These are phyloP conservation scores for Pleurostoma richardsiae DNA, from an alignment of 2,329 filamentous ascomycete species.

Conservation along the genomic window DNA sequence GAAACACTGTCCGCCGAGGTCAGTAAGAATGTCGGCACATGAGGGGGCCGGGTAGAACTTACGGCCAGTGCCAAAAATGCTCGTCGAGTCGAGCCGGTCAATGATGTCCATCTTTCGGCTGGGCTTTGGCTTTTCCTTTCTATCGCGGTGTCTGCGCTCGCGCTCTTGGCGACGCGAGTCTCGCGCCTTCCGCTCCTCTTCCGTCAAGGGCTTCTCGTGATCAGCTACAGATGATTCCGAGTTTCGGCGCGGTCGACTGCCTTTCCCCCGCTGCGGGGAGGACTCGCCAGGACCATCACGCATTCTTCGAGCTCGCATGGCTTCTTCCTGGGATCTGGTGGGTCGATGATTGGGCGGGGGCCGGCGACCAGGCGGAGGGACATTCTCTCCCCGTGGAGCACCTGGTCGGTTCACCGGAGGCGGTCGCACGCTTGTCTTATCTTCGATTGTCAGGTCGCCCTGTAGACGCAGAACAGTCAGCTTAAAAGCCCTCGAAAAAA, in stretches of 20 bases:
- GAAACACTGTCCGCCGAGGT: constrained; percentile 62
- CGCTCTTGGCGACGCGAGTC: constrained; percentile 47
- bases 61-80: constrained; percentile 91
- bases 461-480: constrained; percentile 22
- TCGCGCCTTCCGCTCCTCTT: constrained; percentile 50
- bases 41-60: constrained; percentile 32
- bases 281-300: constrained; percentile 26
- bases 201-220: constrained; percentile 51
- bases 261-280: constrained; percentile 22
- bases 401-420: constrained; percentile 31
- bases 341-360: constrained; percentile 52
- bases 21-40: not conserved
- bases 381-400: constrained; percentile 40
- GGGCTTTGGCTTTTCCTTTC: constrained; percentile 43
- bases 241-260: constrained; percentile 62
- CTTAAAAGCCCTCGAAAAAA: too few species aligned
- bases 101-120: constrained; percentile 73
- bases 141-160: constrained; percentile 45
- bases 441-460: constrained; percentile 65
- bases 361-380: constrained; percentile 38
- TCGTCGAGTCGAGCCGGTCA: constrained; percentile 92
- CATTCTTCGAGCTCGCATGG: constrained; percentile 42
- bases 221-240: constrained; percentile 73
- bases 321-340: constrained; percentile 62
- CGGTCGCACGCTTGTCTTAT: constrained; percentile 33